A percentile compares a stretch with the other conserved stretches of the same genome.
phyloP scores from a whole-genome alignment of 169 alveolate species.

The Eimeria maxima region DNA sequence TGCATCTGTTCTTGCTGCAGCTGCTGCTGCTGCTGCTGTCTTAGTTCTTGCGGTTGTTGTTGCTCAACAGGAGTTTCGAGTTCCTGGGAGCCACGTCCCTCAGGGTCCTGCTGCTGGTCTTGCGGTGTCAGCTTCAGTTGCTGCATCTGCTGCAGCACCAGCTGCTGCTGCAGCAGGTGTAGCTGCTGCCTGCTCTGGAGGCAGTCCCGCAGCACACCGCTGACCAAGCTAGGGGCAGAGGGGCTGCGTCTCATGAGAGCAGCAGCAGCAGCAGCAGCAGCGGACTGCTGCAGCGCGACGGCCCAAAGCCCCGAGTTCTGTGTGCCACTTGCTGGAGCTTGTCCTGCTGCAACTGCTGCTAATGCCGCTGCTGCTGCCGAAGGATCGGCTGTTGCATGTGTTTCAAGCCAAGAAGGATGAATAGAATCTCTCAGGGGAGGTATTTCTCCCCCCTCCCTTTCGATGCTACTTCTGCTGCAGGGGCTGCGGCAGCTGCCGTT shows the following conservation, averaged over 20 bases:
- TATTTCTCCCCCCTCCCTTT: not conserved
- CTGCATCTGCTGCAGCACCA: slow-evolving; percentile 63
- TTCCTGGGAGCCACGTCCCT: not conserved
- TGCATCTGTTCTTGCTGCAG: not conserved
- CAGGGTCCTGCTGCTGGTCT: slow-evolving; percentile 36
- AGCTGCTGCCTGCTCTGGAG: slow-evolving; percentile 47
- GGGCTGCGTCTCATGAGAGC: slow-evolving; percentile 70
- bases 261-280: slow-evolving; percentile 70
- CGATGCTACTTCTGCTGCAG: slow-evolving; percentile 49
- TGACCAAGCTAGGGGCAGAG: slow-evolving; percentile 48
- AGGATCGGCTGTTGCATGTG: not conserved
- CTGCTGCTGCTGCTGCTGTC: slow-evolving; percentile 22
- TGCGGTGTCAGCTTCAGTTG: slow-evolving; percentile 9
- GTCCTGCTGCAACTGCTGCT: slow-evolving; percentile 14
- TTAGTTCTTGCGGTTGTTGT: not conserved
- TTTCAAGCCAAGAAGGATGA: slow-evolving; percentile 8
- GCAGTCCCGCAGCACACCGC: slow-evolving; percentile 57
- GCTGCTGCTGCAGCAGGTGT: slow-evolving; percentile 61
- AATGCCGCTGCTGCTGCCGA: slow-evolving; percentile 19
- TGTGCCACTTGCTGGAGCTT: not conserved
- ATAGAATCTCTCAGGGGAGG: not conserved
- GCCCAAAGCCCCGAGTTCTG: slow-evolving; percentile 38
- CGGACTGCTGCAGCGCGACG: slow-evolving; percentile 62
- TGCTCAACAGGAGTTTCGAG: not conserved
- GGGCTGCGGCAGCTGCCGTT: slow-evolving; percentile 72